Evolutionary conservation across 306 rosid genomes (phyloP).

Genomic region (Dicorynia guianensis): DNA sequence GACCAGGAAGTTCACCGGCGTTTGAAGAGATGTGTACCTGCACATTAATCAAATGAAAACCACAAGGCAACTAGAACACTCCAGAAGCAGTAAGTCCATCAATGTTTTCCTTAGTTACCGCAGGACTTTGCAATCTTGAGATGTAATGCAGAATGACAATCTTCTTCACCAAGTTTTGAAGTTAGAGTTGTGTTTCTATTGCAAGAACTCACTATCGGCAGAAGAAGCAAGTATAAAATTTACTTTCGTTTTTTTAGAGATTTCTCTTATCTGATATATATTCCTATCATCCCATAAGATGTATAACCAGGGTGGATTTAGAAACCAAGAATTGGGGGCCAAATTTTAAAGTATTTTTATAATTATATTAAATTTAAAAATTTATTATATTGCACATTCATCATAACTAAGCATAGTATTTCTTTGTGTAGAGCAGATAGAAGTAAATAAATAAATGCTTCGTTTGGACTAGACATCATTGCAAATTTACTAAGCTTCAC

Average conservation of each 20-base stretch:
- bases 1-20: neutral
- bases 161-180: neutral
- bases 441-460: no score
- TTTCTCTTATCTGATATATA: neutral
- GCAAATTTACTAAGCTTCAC: no score
- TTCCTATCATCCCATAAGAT: neutral
- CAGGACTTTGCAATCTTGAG: conserved; percentile 9
- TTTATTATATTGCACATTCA: neutral
- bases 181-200: neutral
- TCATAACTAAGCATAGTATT: no score
- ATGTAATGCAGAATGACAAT: conserved; percentile 28
- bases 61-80: neutral
- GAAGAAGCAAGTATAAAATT: neutral
- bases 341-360: neutral
- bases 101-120: neutral
- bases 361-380: neutral
- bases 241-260: neutral
- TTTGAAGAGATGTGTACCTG: neutral
- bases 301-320: neutral
- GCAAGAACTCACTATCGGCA: neutral
- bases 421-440: no score
- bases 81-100: neutral
- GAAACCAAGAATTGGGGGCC: neutral
- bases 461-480: no score
- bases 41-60: neutral